These are phyloP conservation scores for Plasmodium adleri DNA, from an alignment of 169 alveolate species.

Conservation along the genomic window DNA sequence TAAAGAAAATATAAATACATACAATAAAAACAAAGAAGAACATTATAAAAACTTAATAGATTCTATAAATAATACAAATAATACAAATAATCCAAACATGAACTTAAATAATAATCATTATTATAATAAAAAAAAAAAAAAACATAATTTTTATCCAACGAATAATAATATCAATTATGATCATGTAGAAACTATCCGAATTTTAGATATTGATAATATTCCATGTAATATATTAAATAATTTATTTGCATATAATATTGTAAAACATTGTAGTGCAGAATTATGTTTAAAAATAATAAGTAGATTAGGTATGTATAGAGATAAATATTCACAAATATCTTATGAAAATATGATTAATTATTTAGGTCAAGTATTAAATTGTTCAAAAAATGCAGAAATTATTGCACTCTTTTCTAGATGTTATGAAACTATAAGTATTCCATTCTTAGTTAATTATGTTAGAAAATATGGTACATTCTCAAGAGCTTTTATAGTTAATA, in stretches of 20 bases:
- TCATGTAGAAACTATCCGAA: constrained; percentile 76
- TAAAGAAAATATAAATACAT: constrained; percentile 43
- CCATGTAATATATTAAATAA: constrained; percentile 82
- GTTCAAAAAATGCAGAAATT: constrained; percentile 81
- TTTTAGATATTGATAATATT: constrained; percentile 82
- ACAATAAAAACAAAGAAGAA: constrained; percentile 43
- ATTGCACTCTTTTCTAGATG: constrained; percentile 84
- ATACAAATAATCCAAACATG: not conserved
- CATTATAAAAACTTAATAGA: constrained; percentile 58
- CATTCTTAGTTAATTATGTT: constrained; percentile 87
- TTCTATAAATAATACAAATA: constrained; percentile 23
- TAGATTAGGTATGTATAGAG: constrained; percentile 83
- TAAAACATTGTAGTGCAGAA: constrained; percentile 86
- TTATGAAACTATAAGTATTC: constrained; percentile 85
- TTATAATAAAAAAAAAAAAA: constrained; percentile 42
- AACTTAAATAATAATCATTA: not conserved
- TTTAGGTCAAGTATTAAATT: constrained; percentile 74
- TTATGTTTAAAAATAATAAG: constrained; percentile 80
- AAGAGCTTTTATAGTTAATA: constrained; percentile 83
- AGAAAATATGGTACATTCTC: constrained; percentile 86
- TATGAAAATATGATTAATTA: constrained; percentile 82
- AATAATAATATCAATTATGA: constrained; percentile 19
- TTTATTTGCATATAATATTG: constrained; percentile 83
- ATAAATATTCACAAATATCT: constrained; percentile 81
- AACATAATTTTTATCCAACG: not conserved